Percentiles rank a stretch among this genome's conserved stretches.
Evolutionary conservation across 108 stramenopile genomes (phyloP).

Genomic region (Epipyxis sp.): DNA sequence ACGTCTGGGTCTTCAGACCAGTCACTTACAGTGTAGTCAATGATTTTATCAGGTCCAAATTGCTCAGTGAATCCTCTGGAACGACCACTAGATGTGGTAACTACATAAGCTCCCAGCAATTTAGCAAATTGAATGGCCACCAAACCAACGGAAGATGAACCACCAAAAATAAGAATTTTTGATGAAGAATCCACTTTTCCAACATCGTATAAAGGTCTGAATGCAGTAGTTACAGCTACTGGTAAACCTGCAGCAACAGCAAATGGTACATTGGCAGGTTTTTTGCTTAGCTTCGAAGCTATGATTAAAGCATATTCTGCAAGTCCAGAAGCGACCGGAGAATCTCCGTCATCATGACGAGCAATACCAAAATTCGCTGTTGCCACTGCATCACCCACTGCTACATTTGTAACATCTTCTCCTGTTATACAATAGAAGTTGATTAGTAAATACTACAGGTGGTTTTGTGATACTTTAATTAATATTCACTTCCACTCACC

Average conservation of each 20-base stretch:
- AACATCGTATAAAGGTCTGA: not conserved
- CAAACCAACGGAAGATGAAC: slow-evolving; percentile 4
- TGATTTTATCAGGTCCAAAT: slow-evolving; percentile 20
- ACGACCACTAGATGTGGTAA: slow-evolving; percentile 5
- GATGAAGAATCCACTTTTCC: not conserved
- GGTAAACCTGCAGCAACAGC: slow-evolving; percentile 7
- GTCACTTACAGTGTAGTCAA: not conserved
- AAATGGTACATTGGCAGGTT: not conserved
- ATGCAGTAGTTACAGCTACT: slow-evolving; percentile 7
- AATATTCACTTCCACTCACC: too few species aligned
- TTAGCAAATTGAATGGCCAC: slow-evolving; percentile 27
- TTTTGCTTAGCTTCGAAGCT: not conserved
- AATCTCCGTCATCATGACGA: not conserved
- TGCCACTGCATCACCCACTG: too few species aligned
- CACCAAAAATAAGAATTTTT: slow-evolving; percentile 13
- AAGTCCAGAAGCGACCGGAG: not conserved
- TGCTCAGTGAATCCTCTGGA: not conserved
- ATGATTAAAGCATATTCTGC: slow-evolving; percentile 13
- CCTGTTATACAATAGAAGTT: too few species aligned
- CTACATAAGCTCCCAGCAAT: not conserved
- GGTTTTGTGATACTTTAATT: too few species aligned
- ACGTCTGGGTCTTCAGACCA: not conserved
- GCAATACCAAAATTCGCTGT: too few species aligned
- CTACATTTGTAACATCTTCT: too few species aligned
- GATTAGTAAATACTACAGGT: too few species aligned